Evolutionary conservation across 192 early-diverging fungal genomes (phyloP).

Genomic region (Podila epigama): DNA sequence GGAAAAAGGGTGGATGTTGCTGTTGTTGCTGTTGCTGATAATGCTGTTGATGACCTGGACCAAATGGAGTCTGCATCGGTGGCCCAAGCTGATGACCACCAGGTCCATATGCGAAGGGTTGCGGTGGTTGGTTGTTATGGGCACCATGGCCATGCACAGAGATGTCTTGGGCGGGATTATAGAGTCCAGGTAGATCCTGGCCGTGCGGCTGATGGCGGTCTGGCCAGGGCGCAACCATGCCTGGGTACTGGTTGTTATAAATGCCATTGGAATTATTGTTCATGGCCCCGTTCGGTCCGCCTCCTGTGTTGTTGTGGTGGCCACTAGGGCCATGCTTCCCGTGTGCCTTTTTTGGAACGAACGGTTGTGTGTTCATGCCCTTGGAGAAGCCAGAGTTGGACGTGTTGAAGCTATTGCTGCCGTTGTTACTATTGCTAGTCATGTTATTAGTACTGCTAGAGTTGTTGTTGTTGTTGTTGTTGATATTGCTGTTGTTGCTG

Average conservation of each 20-base stretch:
- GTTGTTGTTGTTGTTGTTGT: neutral
- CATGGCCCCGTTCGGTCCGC: too few relatives aligned
- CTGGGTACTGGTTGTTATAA: conserved; percentile 32
- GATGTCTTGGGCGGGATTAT: conserved; percentile 10
- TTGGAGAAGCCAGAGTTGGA: conserved; percentile 19
- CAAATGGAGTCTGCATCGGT: neutral
- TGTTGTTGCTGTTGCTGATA: neutral
- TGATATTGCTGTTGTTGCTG: neutral
- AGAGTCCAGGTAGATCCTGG: conserved; percentile 18
- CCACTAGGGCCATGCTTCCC: conserved; percentile 5
- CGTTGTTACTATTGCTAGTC: neutral
- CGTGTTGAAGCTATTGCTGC: neutral
- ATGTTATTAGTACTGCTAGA: neutral
- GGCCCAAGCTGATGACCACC: neutral
- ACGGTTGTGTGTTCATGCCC: conserved; percentile 11
- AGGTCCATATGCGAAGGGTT: neutral
- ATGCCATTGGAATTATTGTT: conserved; percentile 3
- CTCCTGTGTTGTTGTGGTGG: conserved; percentile 11
- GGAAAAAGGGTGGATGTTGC: conserved; percentile 5
- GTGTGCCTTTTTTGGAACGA: conserved; percentile 23
- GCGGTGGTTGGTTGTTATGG: neutral
- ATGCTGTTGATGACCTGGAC: neutral
- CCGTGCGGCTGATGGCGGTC: conserved; percentile 15
- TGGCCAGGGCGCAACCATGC: conserved; percentile 9
- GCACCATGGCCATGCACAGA: neutral